Percentiles rank a stretch among this genome's conserved stretches.
Evolutionary conservation across 768 basidiomycete genomes (phyloP).

Genomic region (Lactifluus pinguis): DNA sequence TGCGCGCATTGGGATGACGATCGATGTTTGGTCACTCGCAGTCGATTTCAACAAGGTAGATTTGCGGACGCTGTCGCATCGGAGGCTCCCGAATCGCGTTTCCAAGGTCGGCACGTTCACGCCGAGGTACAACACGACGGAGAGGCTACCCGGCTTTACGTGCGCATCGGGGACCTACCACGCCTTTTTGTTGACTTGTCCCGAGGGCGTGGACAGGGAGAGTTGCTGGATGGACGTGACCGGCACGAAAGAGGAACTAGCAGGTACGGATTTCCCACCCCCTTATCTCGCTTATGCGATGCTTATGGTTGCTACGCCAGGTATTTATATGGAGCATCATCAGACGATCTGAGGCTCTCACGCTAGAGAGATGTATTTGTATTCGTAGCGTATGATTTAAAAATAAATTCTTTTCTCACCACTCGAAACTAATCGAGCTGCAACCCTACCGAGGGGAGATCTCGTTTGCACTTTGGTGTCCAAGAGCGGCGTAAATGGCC

Average conservation of each 20-base stretch:
- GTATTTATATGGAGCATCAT: not conserved
- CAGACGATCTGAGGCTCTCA: constrained; percentile 2
- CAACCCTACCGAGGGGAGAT: not conserved
- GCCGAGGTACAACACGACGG: not conserved
- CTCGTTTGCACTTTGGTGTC: not conserved
- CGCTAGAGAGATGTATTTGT: too few species aligned
- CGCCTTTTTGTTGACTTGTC: not conserved
- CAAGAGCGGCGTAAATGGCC: too few species aligned
- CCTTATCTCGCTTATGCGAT: not conserved
- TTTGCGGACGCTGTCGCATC: not conserved
- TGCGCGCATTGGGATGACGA: not conserved
- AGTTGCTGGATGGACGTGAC: constrained; percentile 5
- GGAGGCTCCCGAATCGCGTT: not conserved
- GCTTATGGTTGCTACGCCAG: not conserved
- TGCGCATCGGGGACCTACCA: not conserved
- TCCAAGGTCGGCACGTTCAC: not conserved
- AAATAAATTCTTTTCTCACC: too few species aligned
- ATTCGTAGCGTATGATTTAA: too few species aligned
- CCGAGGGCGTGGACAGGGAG: not conserved
- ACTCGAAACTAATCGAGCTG: too few species aligned
- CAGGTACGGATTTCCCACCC: not conserved
- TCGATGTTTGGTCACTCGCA: not conserved
- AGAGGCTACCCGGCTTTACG: not conserved
- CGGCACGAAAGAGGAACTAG: not conserved
- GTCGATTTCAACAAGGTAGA: not conserved